Conservation (phyloP, 1,139 yeast genomes). For the Saccharomyces hybrid region DNA sequence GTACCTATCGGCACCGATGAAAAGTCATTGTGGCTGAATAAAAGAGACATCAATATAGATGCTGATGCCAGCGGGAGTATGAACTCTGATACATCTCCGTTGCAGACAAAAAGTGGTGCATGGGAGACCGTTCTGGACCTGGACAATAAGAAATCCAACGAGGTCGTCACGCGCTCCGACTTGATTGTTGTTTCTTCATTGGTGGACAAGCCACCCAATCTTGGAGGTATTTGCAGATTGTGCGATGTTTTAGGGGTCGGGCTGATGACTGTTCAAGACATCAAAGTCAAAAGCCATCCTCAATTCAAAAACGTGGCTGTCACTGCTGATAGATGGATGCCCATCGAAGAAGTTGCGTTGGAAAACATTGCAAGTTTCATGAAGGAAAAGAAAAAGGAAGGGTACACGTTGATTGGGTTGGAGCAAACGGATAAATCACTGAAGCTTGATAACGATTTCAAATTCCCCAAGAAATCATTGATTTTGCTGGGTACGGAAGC, state of each 20-base stretch:
- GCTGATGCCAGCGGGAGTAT: slow-evolving; percentile 6
- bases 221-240: slow-evolving; percentile 88
- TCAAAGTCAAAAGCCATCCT: slow-evolving; percentile 51
- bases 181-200: slow-evolving; percentile 80
- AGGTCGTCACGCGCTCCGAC: slow-evolving; percentile 38
- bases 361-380: slow-evolving; percentile 50
- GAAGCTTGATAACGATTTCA: slow-evolving; percentile 51
- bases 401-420: slow-evolving; percentile 80
- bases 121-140: slow-evolving; percentile 67
- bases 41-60: slow-evolving; percentile 13
- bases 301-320: slow-evolving; percentile 86
- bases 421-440: slow-evolving; percentile 90
- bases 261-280: slow-evolving; percentile 65
- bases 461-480: slow-evolving; percentile 73
- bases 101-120: slow-evolving; percentile 87
- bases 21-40: slow-evolving; percentile 25
- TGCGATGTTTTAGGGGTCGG: slow-evolving; percentile 93
- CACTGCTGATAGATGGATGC: slow-evolving; percentile 95
- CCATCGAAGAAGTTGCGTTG: slow-evolving; percentile 67
- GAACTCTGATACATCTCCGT: slow-evolving; percentile 37
- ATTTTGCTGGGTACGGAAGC: slow-evolving; percentile 78
- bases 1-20: slow-evolving; percentile 49
- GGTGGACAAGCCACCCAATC: slow-evolving; percentile 85
- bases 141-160: slow-evolving; percentile 31
- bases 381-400: slow-evolving; percentile 59